A percentile compares a stretch with the other conserved stretches of the same genome.
phyloP scores from a whole-genome alignment of 352 stramenopile genomes.

The Globisporangium echinulatum region DNA sequence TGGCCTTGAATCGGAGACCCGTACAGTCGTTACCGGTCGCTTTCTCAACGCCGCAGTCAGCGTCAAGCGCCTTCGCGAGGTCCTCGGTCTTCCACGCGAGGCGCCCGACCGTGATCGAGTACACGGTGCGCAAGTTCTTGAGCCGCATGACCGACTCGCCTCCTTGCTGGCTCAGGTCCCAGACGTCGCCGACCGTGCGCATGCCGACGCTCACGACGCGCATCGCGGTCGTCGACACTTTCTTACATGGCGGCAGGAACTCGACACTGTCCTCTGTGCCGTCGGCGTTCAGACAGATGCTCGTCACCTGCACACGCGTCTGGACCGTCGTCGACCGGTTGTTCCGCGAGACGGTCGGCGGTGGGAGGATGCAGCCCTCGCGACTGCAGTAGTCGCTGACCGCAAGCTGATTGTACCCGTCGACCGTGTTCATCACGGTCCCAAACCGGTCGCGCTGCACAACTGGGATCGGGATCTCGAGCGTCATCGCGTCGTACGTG shows the following conservation, averaged over 20 bases:
- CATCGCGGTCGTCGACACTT: neutral
- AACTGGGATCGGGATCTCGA: constrained; percentile 9
- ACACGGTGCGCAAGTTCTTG: constrained; percentile 3
- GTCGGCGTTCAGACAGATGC: neutral
- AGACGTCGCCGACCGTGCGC: neutral
- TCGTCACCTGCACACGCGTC: neutral
- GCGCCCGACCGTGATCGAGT: constrained; percentile 7
- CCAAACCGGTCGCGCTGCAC: neutral
- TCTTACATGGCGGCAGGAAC: neutral
- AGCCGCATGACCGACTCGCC: neutral
- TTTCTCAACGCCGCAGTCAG: neutral
- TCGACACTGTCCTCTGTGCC: neutral
- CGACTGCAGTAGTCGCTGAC: constrained; percentile 1
- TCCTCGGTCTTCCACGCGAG: constrained; percentile 5
- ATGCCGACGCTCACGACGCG: constrained; percentile 3
- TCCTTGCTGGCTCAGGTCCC: neutral
- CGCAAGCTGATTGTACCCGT: neutral
- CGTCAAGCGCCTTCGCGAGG: neutral
- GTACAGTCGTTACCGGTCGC: neutral
- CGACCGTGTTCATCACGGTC: neutral
- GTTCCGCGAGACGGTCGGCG: neutral
- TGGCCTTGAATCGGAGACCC: constrained; percentile 2
- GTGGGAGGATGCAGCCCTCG: constrained; percentile 1
- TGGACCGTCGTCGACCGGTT: neutral
- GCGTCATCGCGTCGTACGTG: constrained; percentile 15